Evolutionary conservation across 192 early-diverging fungal genomes (phyloP), one percentile per base, ranked within the genome.

Genomic region (Umbelopsis isabellina): DNA sequence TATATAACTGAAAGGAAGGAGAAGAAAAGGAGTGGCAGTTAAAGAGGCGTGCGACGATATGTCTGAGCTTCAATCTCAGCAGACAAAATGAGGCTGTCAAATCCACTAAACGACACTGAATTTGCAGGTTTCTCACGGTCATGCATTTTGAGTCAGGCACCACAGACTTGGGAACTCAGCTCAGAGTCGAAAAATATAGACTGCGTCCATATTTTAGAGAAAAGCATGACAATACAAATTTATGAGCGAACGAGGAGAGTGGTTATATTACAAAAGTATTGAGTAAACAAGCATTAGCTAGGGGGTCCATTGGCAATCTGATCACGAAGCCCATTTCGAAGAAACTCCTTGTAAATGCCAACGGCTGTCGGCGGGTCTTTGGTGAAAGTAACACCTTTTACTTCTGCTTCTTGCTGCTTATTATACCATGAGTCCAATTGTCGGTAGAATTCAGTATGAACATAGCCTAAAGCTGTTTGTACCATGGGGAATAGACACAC

Each of bases 401-500:
- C 21, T 65, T 78, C 74, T 7, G 83, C 83, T 41, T 79, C 73
- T 12, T 52, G 66, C 23, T 79, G 80, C 4, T 83, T 79, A 12
- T 33, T 41, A 12, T 80, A 75, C 87, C 87, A 91, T 1, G 67
- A 30, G 61, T 92, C 89, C 47, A 85, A 79, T 20, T 85, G 85
- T 46, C 87, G 75, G 70, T 88, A 92, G 75, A 90, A 92, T 35
- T 85, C 85, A 41, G 67, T 61, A 71, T 92, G 87, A 0, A 92
- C 79, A 51, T 66, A 75, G 9, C 69, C 61, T 11, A 92, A 71
- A 1, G 83, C 83, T 45, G 85, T 67, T 33, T 89, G 85, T 0
- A 92, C 86, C 55, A 87, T 82, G 3, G 89, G 88, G 67, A 86
- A 90, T 22, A 92, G 46, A 11, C 83, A 79, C 16, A 92, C 91